These are phyloP conservation scores for Wilhelminamyces savonicus DNA, from an alignment of 805 yeast genomes.

Conservation along the genomic window DNA sequence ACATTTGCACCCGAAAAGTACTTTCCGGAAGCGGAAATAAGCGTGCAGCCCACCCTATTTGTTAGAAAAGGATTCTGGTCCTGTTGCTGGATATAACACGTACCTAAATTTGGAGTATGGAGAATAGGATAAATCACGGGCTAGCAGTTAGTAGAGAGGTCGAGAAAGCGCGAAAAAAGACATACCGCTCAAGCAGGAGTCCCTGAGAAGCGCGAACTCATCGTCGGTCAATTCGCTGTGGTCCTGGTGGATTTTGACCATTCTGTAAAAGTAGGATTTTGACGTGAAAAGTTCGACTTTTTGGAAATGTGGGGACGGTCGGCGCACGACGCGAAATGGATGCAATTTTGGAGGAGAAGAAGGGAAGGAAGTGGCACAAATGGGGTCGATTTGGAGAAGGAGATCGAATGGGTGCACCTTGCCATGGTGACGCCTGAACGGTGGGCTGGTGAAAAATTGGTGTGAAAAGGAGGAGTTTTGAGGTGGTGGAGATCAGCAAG, in stretches of 20 bases:
- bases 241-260: slow-evolving; percentile 4
- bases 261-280: no score
- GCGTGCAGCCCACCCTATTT: slow-evolving; percentile 70
- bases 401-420: no score
- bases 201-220: slow-evolving; percentile 18
- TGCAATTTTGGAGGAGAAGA: no score
- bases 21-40: slow-evolving; percentile 47
- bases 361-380: no score
- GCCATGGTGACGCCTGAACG: no score
- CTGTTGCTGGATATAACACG: slow-evolving; percentile 7
- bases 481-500: no score
- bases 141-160: slow-evolving; percentile 22
- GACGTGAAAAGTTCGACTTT: no score
- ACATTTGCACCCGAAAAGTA: slow-evolving; percentile 74
- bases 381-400: no score
- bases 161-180: background rate
- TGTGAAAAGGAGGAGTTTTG: no score
- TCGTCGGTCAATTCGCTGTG: slow-evolving; percentile 13
- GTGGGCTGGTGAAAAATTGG: no score
- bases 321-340: no score
- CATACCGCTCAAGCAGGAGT: slow-evolving; percentile 21
- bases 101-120: slow-evolving; percentile 67
- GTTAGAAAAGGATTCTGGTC: slow-evolving; percentile 8
- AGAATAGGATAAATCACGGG: slow-evolving; percentile 50
- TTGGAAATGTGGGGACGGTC: no score